These are phyloP conservation scores for Ilyonectria robusta DNA, from an alignment of 2,329 filamentous ascomycete species.

Conservation along the genomic window DNA sequence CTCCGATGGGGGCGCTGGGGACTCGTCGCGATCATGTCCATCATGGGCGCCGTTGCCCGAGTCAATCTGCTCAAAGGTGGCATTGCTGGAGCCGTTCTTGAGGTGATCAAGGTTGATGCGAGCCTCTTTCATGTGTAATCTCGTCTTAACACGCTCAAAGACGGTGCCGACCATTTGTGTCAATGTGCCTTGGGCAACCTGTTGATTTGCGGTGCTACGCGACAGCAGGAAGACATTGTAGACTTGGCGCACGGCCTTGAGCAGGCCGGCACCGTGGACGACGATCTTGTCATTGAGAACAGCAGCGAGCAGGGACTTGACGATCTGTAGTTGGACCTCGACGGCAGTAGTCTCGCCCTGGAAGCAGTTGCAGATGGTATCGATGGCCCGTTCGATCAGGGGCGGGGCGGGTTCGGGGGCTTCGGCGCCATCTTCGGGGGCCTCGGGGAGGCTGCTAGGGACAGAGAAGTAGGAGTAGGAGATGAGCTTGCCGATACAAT, in stretches of 20 bases:
- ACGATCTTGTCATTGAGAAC: slow-evolving; percentile 99
- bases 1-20: slow-evolving; percentile 51
- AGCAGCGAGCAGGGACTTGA: slow-evolving; percentile 95
- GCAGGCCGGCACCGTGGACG: slow-evolving; percentile 93
- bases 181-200: slow-evolving; percentile 95
- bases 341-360: slow-evolving; percentile 94
- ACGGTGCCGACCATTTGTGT: slow-evolving; percentile 99
- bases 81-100: slow-evolving; percentile 67
- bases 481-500: slow-evolving; percentile 99
- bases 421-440: slow-evolving; percentile 57
- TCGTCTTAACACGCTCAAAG: slow-evolving; percentile 91
- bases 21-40: slow-evolving; percentile 55
- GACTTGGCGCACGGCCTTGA: slow-evolving; percentile 97
- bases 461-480: slow-evolving; percentile 98
- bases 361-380: slow-evolving; percentile 99
- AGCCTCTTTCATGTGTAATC: slow-evolving; percentile 89
- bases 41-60: slow-evolving; percentile 54
- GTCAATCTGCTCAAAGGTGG: slow-evolving; percentile 65
- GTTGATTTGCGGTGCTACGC: slow-evolving; percentile 93
- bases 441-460: slow-evolving; percentile 60
- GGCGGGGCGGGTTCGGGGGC: slow-evolving; percentile 66
- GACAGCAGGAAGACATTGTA: slow-evolving; percentile 99
- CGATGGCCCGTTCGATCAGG: slow-evolving; percentile 96
- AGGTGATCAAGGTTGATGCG: slow-evolving; percentile 71
- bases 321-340: slow-evolving; percentile 96